Evolutionary conservation across 2,329 filamentous ascomycete genomes (phyloP).

Genomic region (Scedosporium boydii): DNA sequence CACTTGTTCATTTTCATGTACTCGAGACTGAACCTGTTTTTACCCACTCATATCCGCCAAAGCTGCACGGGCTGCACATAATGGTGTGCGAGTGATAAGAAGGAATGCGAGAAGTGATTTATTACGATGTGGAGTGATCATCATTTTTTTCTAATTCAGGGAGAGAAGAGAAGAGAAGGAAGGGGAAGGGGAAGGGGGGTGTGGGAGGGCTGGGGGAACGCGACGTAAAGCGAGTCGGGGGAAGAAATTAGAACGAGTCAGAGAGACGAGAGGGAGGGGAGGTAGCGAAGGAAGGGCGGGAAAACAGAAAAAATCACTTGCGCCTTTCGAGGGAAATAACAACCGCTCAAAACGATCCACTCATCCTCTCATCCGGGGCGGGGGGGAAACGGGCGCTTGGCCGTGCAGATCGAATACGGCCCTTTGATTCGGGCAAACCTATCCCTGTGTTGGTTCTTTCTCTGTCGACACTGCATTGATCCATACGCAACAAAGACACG

Average conservation of each 20-base stretch:
- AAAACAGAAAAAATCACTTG: neutral
- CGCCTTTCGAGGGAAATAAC: neutral
- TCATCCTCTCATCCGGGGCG: neutral
- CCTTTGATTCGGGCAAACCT: neutral
- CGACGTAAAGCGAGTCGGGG: neutral
- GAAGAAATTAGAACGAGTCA: neutral
- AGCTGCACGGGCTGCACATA: too few species aligned
- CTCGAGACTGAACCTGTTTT: too few species aligned
- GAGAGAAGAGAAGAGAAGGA: neutral
- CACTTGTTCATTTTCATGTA: too few species aligned
- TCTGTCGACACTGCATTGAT: neutral
- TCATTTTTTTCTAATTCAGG: conserved; percentile 1
- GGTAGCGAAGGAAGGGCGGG: neutral
- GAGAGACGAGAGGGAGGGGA: neutral
- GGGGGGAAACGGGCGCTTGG: neutral
- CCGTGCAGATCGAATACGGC: neutral
- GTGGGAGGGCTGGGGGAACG: neutral
- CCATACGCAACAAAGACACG: neutral
- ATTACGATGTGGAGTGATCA: neutral
- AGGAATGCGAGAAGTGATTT: neutral
- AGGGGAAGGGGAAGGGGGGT: neutral
- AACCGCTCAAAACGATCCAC: neutral
- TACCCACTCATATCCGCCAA: too few species aligned
- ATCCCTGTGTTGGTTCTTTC: neutral
- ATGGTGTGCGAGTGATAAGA: too few species aligned